phyloP scores from a whole-genome alignment of 192 early-diverging fungal species.

The Podila horticola region DNA sequence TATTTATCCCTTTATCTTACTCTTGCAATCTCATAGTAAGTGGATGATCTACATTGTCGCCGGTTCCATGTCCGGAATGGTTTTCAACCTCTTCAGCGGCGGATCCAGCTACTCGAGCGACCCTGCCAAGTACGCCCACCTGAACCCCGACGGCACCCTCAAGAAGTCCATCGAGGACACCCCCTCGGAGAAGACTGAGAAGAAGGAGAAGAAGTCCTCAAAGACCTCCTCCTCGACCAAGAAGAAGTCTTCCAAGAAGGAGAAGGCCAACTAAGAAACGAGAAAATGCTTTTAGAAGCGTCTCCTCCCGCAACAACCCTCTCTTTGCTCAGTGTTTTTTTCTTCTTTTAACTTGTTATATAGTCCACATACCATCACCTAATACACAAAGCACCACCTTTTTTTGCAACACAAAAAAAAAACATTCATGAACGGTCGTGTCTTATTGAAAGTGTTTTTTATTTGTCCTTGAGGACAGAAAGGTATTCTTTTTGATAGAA shows the following conservation, averaged over 20 bases:
- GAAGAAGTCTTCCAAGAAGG: slow-evolving; percentile 49
- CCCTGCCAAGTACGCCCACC: slow-evolving; percentile 39
- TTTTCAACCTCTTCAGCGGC: slow-evolving; percentile 46
- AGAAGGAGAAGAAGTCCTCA: slow-evolving; percentile 11
- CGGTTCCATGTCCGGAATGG: slow-evolving; percentile 38
- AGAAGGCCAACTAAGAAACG: not conserved
- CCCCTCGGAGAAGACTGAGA: not conserved
- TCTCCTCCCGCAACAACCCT: not conserved
- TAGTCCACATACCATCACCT: no score
- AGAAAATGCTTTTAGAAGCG: not conserved
- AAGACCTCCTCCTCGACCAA: slow-evolving; percentile 31
- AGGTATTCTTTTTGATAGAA: not conserved
- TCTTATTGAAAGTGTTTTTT: not conserved
- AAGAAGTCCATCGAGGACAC: slow-evolving; percentile 4
- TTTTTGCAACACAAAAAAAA: not conserved
- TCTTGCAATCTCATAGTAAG: not conserved
- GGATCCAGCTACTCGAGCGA: slow-evolving; percentile 50
- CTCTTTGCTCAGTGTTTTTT: not conserved
- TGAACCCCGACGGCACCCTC: slow-evolving; percentile 42
- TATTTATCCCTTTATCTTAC: not conserved
- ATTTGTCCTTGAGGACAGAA: not conserved
- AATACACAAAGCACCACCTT: not conserved
- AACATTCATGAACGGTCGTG: not conserved
- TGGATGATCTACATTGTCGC: slow-evolving; percentile 44
- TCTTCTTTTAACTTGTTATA: no score